Evolutionary conservation across 73 alveolate genomes (phyloP), one percentile per base, ranked within the genome.

Genomic region (Halteria grandinella): DNA sequence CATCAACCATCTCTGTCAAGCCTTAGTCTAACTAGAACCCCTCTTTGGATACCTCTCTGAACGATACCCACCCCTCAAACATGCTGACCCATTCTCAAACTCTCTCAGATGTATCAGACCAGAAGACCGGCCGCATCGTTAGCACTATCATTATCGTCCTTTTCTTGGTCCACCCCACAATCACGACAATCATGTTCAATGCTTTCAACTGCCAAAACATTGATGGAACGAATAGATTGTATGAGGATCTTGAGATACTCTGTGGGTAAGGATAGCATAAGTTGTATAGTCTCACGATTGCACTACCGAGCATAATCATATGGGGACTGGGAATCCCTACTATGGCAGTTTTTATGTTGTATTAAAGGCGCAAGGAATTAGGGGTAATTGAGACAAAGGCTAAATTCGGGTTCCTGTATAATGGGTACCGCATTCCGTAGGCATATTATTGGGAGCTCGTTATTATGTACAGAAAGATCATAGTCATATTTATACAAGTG

Each of bases 381-480:
- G 27, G 29, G 0, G 4, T 24, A 54, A 29, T 82, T 4, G 79
- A 71, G 14, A 34, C 75, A 0, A 64, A 87, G 58, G 79, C 69
- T 17, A 71, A 77, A 58, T 89, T 39, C 50, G 96, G 96, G 12
- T 89, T 89, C 69, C 74, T 89, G 25, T 89, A 53, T 40, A 86
- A 60, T 18, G 96, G 93, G 20, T 89, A 89, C 63, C 85, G 79
- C 41, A 69, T n/a, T n/a, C n/a, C 52, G 43, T 40, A 70, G 31
- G 64, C 36, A 34, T 89, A 60, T 66, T 86, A 79, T 70, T 89
- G 94, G 93, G 96, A 89, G 79, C 29, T 75, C 14, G 32, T 79
- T 8, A 86, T 75, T 24, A 55, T 79, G 79, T 70, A 55, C 18
- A 39, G 89, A 36, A 86, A 86, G 53, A 86, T 86, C 8, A 6